Conservation (phyloP, 106 monocot species). For the Apostasia ramifera region DNA sequence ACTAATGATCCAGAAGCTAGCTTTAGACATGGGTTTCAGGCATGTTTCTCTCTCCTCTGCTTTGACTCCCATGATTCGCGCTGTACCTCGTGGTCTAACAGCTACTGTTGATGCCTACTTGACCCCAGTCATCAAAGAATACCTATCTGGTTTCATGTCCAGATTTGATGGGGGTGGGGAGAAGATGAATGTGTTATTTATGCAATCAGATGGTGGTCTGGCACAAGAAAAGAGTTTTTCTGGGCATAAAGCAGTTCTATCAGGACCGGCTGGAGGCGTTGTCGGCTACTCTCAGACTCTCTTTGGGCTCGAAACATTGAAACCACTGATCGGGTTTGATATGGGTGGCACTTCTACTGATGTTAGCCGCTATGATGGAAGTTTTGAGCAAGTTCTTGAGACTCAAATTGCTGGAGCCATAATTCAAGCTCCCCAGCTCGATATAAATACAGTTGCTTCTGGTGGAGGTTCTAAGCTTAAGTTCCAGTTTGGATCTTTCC, state of each 20-base stretch:
- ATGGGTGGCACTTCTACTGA: conserved; percentile 99
- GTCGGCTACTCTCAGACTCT: conserved; percentile 94
- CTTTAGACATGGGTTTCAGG: conserved; percentile 68
- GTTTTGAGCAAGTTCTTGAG: conserved; percentile 90
- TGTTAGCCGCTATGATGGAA: conserved; percentile 81
- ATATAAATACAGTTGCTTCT: conserved; percentile 95
- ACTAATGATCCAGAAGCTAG: conserved; percentile 50
- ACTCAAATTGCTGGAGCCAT: conserved; percentile 87
- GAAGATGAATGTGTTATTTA: conserved; percentile 85
- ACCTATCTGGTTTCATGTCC: conserved; percentile 86
- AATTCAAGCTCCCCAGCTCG: conserved; percentile 95
- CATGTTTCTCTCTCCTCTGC: conserved; percentile 90
- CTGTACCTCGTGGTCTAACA: conserved; percentile 86
- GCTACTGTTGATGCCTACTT: conserved; percentile 92
- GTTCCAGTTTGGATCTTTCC: conserved; percentile 87
- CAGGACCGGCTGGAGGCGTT: conserved; percentile 94
- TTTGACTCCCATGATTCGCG: conserved; percentile 93
- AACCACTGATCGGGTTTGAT: conserved; percentile 92
- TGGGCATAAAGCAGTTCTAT: conserved; percentile 88
- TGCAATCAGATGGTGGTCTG: conserved; percentile 97
- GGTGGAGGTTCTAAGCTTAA: conserved; percentile 98
- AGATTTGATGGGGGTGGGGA: conserved; percentile 62
- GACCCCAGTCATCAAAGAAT: conserved; percentile 89
- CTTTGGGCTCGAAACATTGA: conserved; percentile 70
- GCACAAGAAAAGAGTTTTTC: conserved; percentile 81